Evolutionary conservation across 176 grass and related monocot species (phyloP), one percentile per base, ranked within the genome.

Genomic region (Rhipidocladum racemiflorum): DNA sequence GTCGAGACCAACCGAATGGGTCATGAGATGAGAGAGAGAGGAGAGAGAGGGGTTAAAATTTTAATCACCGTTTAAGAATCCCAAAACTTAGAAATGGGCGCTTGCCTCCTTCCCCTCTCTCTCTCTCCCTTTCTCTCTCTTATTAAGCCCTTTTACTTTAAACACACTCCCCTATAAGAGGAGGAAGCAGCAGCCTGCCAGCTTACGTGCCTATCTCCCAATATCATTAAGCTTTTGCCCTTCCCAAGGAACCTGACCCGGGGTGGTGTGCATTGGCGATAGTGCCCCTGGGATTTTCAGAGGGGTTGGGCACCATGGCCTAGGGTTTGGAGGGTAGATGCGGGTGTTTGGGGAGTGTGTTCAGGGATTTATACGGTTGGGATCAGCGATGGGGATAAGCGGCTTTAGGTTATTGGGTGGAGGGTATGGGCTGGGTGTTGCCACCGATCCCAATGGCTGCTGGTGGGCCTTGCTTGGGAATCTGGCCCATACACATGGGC

Each of bases 121-220:
- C 60, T 69, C 61, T 65, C 66, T 75, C 16, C 4, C 23, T 76
- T 30, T 65, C 62, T 73, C 60, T 69, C 61, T 65, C 66, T 75
- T n/a, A n/a, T 43, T 43, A 81, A 76, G 21, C 69, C 49, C 84
- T 97, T 94, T 92, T 85, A 91, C 95, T 97, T 94, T 95, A 88
- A 82, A 77, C 88, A 90, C 95, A 82, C 34, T 83, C 75, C 72
- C 95, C 96, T 30, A 93, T 83, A 78, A 70, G 55, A 89, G 42
- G 72, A 81, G 75, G 18, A 72, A 55, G 17, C 55, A 39, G 61
- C 53, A n/a, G 32, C 61, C 15, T 54, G 50, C 18, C 51, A 10
- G 53, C 72, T 39, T 80, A 81, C 72, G 53, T 86, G 88, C 88
- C 81, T 84, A 71, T 68, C 92, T 88, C 87, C 29, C 61, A 84